These are phyloP conservation scores for Primulina tabacum DNA, from an alignment of 257 asterid species.

Conservation along the genomic window DNA sequence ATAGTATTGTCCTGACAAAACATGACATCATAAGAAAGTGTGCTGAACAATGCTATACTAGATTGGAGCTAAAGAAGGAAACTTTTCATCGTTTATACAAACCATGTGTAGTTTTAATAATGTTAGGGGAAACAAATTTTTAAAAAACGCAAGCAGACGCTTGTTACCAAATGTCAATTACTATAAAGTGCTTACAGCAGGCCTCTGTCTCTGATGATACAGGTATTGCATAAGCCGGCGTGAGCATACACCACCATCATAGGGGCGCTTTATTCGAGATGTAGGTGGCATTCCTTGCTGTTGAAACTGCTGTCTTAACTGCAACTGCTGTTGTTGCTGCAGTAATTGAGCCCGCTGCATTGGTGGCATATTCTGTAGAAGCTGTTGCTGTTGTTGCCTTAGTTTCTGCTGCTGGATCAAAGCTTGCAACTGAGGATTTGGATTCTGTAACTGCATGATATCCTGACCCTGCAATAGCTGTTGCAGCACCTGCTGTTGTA, in stretches of 20 bases:
- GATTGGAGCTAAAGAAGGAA: conserved; percentile 11
- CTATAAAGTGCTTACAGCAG: conserved; percentile 61
- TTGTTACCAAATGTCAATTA: neutral
- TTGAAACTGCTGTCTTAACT: conserved; percentile 66
- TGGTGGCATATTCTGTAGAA: conserved; percentile 80
- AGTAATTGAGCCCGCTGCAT: conserved; percentile 75
- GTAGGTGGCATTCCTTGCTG: conserved; percentile 67
- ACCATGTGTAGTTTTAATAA: neutral
- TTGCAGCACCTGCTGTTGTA: conserved; percentile 82
- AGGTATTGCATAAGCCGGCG: conserved; percentile 92
- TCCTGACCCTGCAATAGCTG: conserved; percentile 75
- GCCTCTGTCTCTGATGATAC: conserved; percentile 92
- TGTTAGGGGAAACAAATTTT: neutral
- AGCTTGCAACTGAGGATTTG: conserved; percentile 80
- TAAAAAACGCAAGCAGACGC: neutral
- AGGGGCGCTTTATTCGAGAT: conserved; percentile 67
- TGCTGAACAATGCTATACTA: neutral
- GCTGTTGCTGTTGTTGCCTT: conserved; percentile 51
- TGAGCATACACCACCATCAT: conserved; percentile 88
- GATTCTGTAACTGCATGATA: conserved; percentile 57
- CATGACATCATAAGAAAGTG: conserved; percentile 15
- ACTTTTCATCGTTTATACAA: conserved; percentile 15
- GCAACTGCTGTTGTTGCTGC: conserved; percentile 72
- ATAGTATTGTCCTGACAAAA: conserved; percentile 70
- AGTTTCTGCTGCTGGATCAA: conserved; percentile 80